These are phyloP conservation scores for Trichocladium antarcticum DNA, from an alignment of 495 filamentous ascomycete species.

Conservation along the genomic window DNA sequence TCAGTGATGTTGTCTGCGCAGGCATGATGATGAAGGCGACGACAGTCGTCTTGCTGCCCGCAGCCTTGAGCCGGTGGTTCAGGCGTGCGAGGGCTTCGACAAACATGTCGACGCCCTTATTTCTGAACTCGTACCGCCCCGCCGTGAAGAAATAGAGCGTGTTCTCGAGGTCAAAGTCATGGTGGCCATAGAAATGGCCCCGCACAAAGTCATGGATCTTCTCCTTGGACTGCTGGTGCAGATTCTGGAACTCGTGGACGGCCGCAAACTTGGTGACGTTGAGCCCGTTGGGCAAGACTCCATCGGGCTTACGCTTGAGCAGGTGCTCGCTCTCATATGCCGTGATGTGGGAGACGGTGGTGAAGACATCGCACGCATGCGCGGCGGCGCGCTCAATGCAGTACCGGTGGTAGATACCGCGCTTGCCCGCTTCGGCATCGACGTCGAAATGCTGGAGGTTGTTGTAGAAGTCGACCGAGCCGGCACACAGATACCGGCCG, in stretches of 20 bases:
- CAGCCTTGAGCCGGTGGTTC: slow-evolving; percentile 79
- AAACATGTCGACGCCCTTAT: slow-evolving; percentile 99
- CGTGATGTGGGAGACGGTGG: slow-evolving; percentile 96
- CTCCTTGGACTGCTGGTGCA: slow-evolving; percentile 90
- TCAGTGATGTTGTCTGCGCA: slow-evolving; percentile 89
- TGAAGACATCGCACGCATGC: slow-evolving; percentile 91
- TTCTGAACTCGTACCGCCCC: slow-evolving; percentile 92
- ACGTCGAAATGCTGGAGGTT: slow-evolving; percentile 96
- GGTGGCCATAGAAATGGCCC: slow-evolving; percentile 96
- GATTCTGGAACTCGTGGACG: slow-evolving; percentile 97
- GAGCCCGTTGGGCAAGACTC: slow-evolving; percentile 88
- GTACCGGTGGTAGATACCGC: slow-evolving; percentile 97
- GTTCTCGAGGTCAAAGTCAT: slow-evolving; percentile 91
- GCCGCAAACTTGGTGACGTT: slow-evolving; percentile 99
- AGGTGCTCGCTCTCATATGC: slow-evolving; percentile 96
- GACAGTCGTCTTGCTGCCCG: slow-evolving; percentile 83
- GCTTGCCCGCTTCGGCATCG: slow-evolving; percentile 91
- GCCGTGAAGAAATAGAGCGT: slow-evolving; percentile 98
- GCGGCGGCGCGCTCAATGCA: slow-evolving; percentile 92
- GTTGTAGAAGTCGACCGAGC: slow-evolving; percentile 98
- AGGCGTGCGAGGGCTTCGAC: slow-evolving; percentile 89
- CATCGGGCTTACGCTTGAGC: slow-evolving; percentile 94
- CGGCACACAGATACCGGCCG: slow-evolving; percentile 91
- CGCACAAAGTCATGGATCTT: slow-evolving; percentile 98
- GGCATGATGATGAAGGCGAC: slow-evolving; percentile 99